phyloP scores from a whole-genome alignment of 2,329 filamentous ascomycete species.

The Aspergillus ruber region DNA sequence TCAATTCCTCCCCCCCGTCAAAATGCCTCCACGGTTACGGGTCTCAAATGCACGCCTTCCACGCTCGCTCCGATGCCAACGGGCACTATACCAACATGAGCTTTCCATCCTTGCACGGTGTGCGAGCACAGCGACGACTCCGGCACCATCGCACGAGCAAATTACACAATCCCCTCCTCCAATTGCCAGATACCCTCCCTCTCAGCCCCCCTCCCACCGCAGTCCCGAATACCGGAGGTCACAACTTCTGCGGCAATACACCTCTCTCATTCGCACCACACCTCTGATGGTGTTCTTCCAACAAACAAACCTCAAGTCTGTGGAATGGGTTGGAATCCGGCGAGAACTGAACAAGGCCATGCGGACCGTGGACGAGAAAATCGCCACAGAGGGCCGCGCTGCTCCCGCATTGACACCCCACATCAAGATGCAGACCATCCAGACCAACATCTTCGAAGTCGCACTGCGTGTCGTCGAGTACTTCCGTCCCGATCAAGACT shows the following conservation, averaged over 20 bases:
- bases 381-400: slow-evolving; percentile 49
- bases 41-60: slow-evolving; percentile 31
- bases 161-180: slow-evolving; percentile 39
- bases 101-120: slow-evolving; percentile 32
- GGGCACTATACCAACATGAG: slow-evolving; percentile 32
- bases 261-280: slow-evolving; percentile 76
- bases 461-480: slow-evolving; percentile 84
- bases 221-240: slow-evolving; percentile 82
- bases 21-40: slow-evolving; percentile 51
- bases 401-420: slow-evolving; percentile 47
- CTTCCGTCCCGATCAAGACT: slow-evolving; percentile 51
- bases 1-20: slow-evolving; percentile 6
- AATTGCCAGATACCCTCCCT: slow-evolving; percentile 50
- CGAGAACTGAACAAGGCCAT: slow-evolving; percentile 60
- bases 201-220: slow-evolving; percentile 82
- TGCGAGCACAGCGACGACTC: slow-evolving; percentile 42
- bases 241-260: slow-evolving; percentile 80
- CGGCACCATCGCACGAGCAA: slow-evolving; percentile 48
- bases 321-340: slow-evolving; percentile 67
- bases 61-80: slow-evolving; percentile 30
- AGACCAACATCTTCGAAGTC: slow-evolving; percentile 81
- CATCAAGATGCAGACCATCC: slow-evolving; percentile 74
- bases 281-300: slow-evolving; percentile 83
- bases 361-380: slow-evolving; percentile 60
- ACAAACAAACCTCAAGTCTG: slow-evolving; percentile 67